phyloP scores from a whole-genome alignment of 208 protist species.

The Wallacemonas sp. region DNA sequence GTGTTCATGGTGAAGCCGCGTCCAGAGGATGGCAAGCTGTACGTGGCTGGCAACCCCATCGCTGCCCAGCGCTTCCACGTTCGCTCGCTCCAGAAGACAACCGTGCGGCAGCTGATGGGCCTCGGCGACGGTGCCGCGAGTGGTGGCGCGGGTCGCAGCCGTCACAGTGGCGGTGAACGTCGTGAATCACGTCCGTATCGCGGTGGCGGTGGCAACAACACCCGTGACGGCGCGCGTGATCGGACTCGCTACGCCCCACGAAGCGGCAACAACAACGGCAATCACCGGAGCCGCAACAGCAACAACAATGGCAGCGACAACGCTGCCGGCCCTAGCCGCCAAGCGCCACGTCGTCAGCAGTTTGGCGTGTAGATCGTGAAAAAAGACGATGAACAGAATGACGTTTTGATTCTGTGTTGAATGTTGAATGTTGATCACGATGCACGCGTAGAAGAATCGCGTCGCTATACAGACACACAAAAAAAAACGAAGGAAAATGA shows the following conservation, averaged over 20 bases:
- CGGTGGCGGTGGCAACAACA: not conserved
- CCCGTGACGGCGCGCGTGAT: conserved; percentile 3
- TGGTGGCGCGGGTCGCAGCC: conserved; percentile 17
- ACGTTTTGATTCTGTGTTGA: not conserved
- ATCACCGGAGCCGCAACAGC: not conserved
- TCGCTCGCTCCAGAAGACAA: conserved; percentile 54
- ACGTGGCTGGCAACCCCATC: conserved; percentile 66
- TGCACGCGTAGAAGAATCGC: too few relatives aligned
- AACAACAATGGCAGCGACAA: conserved; percentile 15
- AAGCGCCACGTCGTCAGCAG: conserved; percentile 8
- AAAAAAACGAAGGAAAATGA: not conserved
- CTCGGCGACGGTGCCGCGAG: conserved; percentile 21
- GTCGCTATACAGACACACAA: not conserved
- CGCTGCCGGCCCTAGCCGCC: conserved; percentile 6
- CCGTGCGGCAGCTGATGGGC: conserved; percentile 80
- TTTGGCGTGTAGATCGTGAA: not conserved
- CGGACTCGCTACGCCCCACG: conserved; percentile 1
- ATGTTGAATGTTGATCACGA: too few relatives aligned
- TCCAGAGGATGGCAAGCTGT: conserved; percentile 48
- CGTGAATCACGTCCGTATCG: not conserved
- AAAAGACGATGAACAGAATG: not conserved
- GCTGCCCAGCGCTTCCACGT: conserved; percentile 53
- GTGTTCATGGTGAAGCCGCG: conserved; percentile 64
- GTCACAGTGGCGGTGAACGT: conserved; percentile 25
- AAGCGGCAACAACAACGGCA: not conserved